Base-by-base conservation (phyloP, 495 filamentous ascomycete species). In the Trichoderma parareesei region DNA sequence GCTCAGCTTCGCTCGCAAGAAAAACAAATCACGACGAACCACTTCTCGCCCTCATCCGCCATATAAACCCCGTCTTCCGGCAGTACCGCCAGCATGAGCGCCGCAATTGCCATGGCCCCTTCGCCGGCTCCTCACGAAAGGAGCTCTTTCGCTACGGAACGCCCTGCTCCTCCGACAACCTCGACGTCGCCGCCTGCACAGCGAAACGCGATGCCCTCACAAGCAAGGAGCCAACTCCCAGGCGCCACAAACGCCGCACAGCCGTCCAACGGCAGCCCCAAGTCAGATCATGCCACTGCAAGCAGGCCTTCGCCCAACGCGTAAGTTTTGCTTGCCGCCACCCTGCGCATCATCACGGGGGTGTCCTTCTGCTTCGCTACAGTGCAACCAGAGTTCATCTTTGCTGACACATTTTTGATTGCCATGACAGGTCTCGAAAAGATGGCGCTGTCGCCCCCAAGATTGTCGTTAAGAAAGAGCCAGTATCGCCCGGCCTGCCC, bases 401-500 rank as follows among this genome's bases (percentile, higher is more conserved):
- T 27, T 64, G 57, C 41, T 64, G 61, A 64, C 69, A 67, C 66
- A 70, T 40, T n/a, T 49, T 38, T 65, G 61, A 62, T 69, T 68
- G 67, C 68, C 65, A 41, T 72, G 11, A 69, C 73, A 85, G 82
- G 62, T 76, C 78, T 67, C 77, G 83, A 76, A 80, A 76, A 72
- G 77, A 73, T 64, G 79, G 77, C 67, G 80, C 27, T 27, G 79
- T 62, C 67, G 83, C 63, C 88, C 27, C 90, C 13, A 91, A 89
- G 75, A 93, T 97, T 66, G 85, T 96, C 67, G 92, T 98, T 48
- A 98, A 98, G 81, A 97, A 97, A 78, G 94, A 98, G 74, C 90
- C 90, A 38, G 88, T 90, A 8, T 92, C 92, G 37, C 94, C 94
- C 59, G 88, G 88, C 44, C 82, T 92, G 65, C 83, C 88, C 60